Evolutionary conservation across 495 filamentous ascomycete species (phyloP).

Genomic region (Sphaerosporella brunnea): DNA sequence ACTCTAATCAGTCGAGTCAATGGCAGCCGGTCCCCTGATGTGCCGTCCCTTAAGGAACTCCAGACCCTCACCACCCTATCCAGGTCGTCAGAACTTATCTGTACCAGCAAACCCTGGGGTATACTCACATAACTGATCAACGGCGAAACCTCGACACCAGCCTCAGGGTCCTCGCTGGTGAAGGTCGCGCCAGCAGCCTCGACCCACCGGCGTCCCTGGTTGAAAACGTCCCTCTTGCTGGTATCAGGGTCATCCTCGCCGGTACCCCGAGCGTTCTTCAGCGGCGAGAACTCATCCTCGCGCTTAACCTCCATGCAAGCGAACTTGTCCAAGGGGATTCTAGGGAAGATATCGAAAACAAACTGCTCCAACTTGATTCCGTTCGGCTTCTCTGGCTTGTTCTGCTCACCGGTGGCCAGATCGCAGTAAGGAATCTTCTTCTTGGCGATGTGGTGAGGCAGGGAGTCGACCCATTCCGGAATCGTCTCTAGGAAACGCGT

Average conservation of each 20-base stretch:
- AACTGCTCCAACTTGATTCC: slow-evolving; percentile 99
- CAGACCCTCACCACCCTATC: slow-evolving; percentile 76
- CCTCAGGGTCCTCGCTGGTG: slow-evolving; percentile 45
- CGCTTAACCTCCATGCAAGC: slow-evolving; percentile 89
- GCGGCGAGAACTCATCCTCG: slow-evolving; percentile 93
- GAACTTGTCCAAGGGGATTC: slow-evolving; percentile 71
- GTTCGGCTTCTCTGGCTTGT: slow-evolving; percentile 87
- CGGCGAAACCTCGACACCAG: slow-evolving; percentile 80
- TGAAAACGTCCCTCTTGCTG: slow-evolving; percentile 71
- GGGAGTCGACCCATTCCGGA: slow-evolving; percentile 61
- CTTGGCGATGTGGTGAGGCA: slow-evolving; percentile 86
- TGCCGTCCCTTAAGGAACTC: slow-evolving; percentile 54
- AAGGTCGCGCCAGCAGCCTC: slow-evolving; percentile 61
- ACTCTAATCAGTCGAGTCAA: slow-evolving; percentile 38
- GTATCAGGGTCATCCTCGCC: slow-evolving; percentile 91
- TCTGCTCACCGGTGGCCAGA: slow-evolving; percentile 49
- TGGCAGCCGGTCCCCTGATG: slow-evolving; percentile 56
- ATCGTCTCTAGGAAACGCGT: slow-evolving; percentile 84
- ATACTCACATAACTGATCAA: slow-evolving; percentile 84
- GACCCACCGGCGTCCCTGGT: slow-evolving; percentile 71
- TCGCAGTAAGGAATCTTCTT: slow-evolving; percentile 96
- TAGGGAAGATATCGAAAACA: slow-evolving; percentile 95
- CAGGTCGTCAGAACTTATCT: slow-evolving; percentile 27
- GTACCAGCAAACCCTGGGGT: slow-evolving; percentile 5
- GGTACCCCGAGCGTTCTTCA: slow-evolving; percentile 88